Percentiles rank a stretch among this genome's conserved stretches.
Evolutionary conservation across 805 yeast genomes (phyloP).

Genomic region (Saturnispora hagleri): DNA sequence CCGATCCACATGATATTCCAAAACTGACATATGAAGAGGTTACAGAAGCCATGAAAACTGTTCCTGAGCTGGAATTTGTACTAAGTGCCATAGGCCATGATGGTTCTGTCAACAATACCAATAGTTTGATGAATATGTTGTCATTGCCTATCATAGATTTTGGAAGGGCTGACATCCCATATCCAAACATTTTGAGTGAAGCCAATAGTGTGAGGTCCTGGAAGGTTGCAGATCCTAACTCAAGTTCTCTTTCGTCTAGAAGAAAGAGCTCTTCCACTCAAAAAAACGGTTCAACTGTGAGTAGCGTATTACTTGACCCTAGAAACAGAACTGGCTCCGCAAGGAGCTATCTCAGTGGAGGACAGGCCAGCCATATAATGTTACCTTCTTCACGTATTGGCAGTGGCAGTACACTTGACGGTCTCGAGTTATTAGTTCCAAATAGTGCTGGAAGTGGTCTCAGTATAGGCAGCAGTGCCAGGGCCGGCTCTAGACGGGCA

Average conservation of each 20-base stretch:
- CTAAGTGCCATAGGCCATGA: not conserved
- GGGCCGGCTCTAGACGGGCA: not conserved
- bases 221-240: not conserved
- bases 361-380: not conserved
- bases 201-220: conserved; percentile 1
- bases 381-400: not conserved
- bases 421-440: conserved; percentile 8
- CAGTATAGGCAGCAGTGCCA: not conserved
- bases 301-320: not conserved
- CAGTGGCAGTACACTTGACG: not conserved
- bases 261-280: not conserved
- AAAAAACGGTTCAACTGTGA: not conserved
- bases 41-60: not conserved
- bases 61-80: not conserved
- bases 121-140: too few species aligned
- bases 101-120: not conserved
- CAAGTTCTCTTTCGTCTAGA: not conserved
- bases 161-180: not conserved
- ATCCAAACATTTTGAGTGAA: conserved; percentile 10
- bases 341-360: not conserved
- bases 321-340: not conserved
- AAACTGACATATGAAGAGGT: not conserved
- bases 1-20: not conserved
- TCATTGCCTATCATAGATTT: not conserved
- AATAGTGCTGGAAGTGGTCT: not conserved